These are phyloP conservation scores for Cruciata laevipes DNA, from an alignment of 257 asterid genomes.

Conservation along the genomic window DNA sequence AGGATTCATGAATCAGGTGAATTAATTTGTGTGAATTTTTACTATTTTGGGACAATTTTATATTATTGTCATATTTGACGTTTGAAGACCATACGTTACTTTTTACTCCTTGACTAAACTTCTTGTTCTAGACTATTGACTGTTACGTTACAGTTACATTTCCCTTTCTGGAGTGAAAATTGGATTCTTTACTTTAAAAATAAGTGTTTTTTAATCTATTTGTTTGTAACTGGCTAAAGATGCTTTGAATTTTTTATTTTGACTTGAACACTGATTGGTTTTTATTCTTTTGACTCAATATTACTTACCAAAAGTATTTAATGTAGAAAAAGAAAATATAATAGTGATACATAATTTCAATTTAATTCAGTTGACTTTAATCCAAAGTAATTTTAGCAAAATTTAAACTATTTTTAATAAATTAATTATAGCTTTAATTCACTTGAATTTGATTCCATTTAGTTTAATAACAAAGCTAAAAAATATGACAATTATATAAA, in stretches of 20 bases:
- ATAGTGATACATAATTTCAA: no score
- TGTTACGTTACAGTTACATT: not conserved
- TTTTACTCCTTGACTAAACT: not conserved
- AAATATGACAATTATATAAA: no score
- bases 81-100: not conserved
- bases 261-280: not conserved
- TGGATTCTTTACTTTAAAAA: not conserved
- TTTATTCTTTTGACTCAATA: not conserved
- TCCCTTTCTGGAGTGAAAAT: not conserved
- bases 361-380: no score
- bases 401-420: no score
- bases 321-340: not conserved
- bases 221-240: not conserved
- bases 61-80: not conserved
- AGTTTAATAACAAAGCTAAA: no score
- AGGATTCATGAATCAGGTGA: not conserved
- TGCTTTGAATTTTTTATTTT: not conserved
- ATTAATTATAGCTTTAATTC: no score
- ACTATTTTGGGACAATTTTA: not conserved
- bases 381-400: no score
- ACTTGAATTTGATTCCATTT: no score
- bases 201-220: no score
- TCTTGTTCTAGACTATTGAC: not conserved
- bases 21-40: not conserved
- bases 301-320: not conserved